Base-by-base conservation (phyloP, 1,284 basidiomycete genomes). In the Apiotrichum sp. region DNA sequence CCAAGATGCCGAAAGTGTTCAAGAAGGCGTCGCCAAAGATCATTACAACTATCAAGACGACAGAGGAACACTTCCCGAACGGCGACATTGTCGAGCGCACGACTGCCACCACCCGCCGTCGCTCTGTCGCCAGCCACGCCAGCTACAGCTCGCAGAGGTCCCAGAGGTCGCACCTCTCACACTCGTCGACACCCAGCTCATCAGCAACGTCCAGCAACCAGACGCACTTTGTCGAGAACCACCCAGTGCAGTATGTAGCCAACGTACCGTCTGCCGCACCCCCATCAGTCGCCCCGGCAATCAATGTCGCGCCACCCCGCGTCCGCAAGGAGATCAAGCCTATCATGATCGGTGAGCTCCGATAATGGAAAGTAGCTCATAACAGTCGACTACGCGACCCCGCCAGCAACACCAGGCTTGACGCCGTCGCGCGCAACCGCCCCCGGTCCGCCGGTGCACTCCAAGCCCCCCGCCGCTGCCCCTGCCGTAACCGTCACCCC, bases 311-410 rank as follows among this genome's bases (percentile, higher is more conserved):
- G 22, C 33, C 6, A 2, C 32, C 6, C 32, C 13, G 8, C 4
- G 9, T 32, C 11, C 13, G 14, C 32, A 33, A 50, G 34, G 33
- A 34, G 10, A 43, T 50, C 33, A 43, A 43, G 41, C 49, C 49
- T 8, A 50, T 50, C 32, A 50, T 43, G 49, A 50, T 50, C 13
- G 40, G 49, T 50, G 33, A 50, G 49, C 40, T 38, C 36, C 36
- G 36, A n/a, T 50, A 6, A 9, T 5, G 2, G 2, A 14, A 8
- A 11, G 8, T 7, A 43, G 38, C 49, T 50, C 14, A 50, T 41
- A 36, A n/a, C 41, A 50, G 49, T 50, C 4, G 49, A 50, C 41
- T 50, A 50, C 34, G 10, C 33, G 11, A 35, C 44, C 31, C 14
- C 44, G 11, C 44, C 46, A n/a, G 46, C 29, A 7, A 36, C 44